Base-by-base conservation (phyloP, 805 yeast genomes). In the Tanozyma kutaoensis region DNA sequence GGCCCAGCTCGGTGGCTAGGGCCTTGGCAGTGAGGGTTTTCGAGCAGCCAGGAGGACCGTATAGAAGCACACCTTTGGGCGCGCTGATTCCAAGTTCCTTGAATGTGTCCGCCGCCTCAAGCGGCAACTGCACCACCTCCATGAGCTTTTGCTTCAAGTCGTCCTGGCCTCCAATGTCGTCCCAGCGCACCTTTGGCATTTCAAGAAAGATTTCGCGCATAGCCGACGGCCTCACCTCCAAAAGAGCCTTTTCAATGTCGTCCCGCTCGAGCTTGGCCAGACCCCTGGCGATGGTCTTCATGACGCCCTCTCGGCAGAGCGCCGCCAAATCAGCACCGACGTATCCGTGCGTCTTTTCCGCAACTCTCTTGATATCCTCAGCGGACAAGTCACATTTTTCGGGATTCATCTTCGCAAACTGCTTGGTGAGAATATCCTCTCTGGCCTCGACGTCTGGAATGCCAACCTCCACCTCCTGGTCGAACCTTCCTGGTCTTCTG, bases 1-100 rank as follows among this genome's bases (percentile, higher is more conserved):
- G 66, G 0, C 96, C 96, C 2, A 95, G 78, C 52, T 88, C 98
- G 0, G 95, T 80, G 0, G 97, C 97, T 17, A 88, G 55, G 1
- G 96, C 96, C 45, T 88, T 88, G 2, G 96, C 97, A 0, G 94
- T 82, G 34, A 88, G 53, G 0, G 98, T 88, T 43, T 88, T 88
- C 8, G 96, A 86, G 56, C 97, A 88, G 11, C 98, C 98, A 0
- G 98, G 97, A 1, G 99, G 99, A 0, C 99, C 99, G 50, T 91
- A 91, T 13, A 91, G 58, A 25, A 91, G 52, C 1, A 91, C 78
- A 20, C 99, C 99, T 38, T 82, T 79, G 3, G 99, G 99, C 0
- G 97, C 85, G 23, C 69, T 60, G 3, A 91, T 76, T 0, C 97
- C 97, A 10, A 91, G 59, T 23, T 67, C 58, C 12, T 60, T 59